phyloP scores from a whole-genome alignment of 2,329 filamentous ascomycete species.

The Blastomyces emzantsi region DNA sequence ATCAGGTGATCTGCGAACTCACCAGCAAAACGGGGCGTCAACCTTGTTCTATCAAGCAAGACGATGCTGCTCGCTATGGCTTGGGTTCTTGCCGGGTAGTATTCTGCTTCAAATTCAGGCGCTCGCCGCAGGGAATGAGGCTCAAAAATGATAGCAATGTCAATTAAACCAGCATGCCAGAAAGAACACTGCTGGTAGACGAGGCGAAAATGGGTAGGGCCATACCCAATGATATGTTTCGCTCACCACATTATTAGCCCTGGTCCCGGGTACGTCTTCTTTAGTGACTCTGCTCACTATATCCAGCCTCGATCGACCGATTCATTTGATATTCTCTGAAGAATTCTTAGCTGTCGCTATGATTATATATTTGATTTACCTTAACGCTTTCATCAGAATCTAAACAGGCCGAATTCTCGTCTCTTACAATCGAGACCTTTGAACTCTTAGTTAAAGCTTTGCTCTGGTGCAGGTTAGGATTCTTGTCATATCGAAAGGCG shows the following conservation, averaged over 20 bases:
- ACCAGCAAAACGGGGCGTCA: background rate
- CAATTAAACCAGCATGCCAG: background rate
- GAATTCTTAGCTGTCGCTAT: background rate
- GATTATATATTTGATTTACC: background rate
- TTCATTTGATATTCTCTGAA: background rate
- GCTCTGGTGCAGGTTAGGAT: background rate
- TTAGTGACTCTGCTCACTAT: background rate
- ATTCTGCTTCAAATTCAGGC: background rate
- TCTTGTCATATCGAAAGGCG: background rate
- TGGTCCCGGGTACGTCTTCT: background rate
- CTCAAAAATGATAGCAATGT: constrained; percentile 4
- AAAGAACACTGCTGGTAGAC: background rate
- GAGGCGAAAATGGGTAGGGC: background rate
- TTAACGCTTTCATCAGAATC: background rate
- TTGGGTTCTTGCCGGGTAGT: background rate
- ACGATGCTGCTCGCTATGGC: background rate
- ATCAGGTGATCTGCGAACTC: background rate
- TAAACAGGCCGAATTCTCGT: background rate
- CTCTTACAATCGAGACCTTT: background rate
- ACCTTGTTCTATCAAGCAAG: background rate
- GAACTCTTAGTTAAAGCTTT: background rate
- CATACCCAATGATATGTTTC: background rate
- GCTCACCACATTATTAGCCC: background rate
- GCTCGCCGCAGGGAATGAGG: background rate
- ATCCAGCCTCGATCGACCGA: background rate